phyloP scores from a whole-genome alignment of 441 rosid species.

The Sinapis alba region DNA sequence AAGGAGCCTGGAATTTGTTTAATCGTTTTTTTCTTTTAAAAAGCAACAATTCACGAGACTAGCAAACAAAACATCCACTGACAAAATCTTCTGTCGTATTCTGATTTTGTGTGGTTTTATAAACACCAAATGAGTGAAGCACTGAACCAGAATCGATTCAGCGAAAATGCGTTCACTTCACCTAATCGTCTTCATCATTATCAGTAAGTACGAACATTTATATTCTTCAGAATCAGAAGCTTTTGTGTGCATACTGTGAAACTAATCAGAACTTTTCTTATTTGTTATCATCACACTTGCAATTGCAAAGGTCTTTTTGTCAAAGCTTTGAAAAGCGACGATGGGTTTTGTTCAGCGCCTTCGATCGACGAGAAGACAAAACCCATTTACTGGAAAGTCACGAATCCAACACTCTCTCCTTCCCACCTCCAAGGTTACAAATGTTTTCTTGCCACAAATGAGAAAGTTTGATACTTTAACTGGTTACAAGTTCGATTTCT shows the following conservation, averaged over 20 bases:
- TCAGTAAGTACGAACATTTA: slow-evolving; percentile 6
- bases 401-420: slow-evolving; percentile 84
- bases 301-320: slow-evolving; percentile 46
- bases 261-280: neutral
- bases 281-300: neutral
- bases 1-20: neutral
- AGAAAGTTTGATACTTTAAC: neutral
- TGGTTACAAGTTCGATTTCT: neutral
- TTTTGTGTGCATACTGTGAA: neutral
- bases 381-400: slow-evolving; percentile 81
- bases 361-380: slow-evolving; percentile 41
- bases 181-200: slow-evolving; percentile 23
- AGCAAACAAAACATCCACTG: slow-evolving; percentile 35
- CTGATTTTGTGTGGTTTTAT: neutral
- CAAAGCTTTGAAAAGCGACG: slow-evolving; percentile 45
- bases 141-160: slow-evolving; percentile 12
- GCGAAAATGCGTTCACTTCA: slow-evolving; percentile 29
- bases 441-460: neutral
- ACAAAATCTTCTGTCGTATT: slow-evolving; percentile 25
- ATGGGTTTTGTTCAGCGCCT: slow-evolving; percentile 77
- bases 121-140: neutral
- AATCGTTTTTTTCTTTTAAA: neutral
- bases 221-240: neutral
- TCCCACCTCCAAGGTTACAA: slow-evolving; percentile 72
- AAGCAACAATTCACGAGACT: slow-evolving; percentile 13